phyloP scores from a whole-genome alignment of 371 early-diverging fungal species.

The Haplosporangium sp. region DNA sequence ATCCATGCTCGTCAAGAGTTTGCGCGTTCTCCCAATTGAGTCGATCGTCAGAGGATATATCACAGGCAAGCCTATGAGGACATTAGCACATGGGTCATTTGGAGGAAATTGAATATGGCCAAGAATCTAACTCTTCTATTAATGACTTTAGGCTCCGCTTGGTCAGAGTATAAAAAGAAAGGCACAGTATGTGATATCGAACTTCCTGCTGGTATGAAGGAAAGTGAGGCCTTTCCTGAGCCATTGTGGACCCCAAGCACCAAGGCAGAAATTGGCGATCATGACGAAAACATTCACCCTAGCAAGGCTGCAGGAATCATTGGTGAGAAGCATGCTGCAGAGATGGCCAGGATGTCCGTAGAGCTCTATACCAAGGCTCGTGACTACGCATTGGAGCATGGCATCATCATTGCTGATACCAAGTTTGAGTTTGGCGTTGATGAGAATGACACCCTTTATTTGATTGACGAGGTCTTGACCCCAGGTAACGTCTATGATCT shows the following conservation, averaged over 20 bases:
- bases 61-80: constrained; percentile 65
- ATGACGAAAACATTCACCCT: constrained; percentile 98
- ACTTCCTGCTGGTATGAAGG: constrained; percentile 83
- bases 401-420: constrained; percentile 98
- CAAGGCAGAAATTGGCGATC: constrained; percentile 97
- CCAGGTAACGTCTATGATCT: constrained; percentile 70
- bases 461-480: constrained; percentile 97
- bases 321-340: constrained; percentile 77
- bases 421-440: constrained; percentile 99
- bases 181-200: constrained; percentile 94
- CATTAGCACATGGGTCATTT: neutral
- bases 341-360: constrained; percentile 71
- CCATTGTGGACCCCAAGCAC: constrained; percentile 97
- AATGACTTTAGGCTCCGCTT: constrained; percentile 82
- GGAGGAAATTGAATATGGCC: neutral
- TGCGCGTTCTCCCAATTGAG: constrained; percentile 96
- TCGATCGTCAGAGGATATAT: constrained; percentile 98
- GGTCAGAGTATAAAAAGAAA: constrained; percentile 93
- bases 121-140: neutral
- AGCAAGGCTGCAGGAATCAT: constrained; percentile 88
- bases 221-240: constrained; percentile 84
- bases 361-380: constrained; percentile 81
- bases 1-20: constrained; percentile 91
- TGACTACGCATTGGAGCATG: constrained; percentile 84
- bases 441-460: constrained; percentile 77